phyloP scores from a whole-genome alignment of 257 asterid genomes.

The Rhazya stricta region DNA sequence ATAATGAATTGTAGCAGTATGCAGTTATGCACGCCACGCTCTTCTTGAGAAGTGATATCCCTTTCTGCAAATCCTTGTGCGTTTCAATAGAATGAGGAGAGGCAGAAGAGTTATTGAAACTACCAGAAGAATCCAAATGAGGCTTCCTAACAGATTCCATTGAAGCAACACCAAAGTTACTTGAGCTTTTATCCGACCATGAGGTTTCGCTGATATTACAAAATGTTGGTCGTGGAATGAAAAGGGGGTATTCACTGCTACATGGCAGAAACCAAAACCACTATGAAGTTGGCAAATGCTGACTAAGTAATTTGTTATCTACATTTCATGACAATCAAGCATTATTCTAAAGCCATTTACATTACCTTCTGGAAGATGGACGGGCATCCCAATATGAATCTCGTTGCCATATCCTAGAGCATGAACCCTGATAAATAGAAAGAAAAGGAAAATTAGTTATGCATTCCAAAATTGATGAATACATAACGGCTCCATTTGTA shows the following conservation, averaged over 20 bases:
- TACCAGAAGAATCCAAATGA: constrained; percentile 64
- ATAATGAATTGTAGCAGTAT: constrained; percentile 65
- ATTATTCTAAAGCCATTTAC: constrained; percentile 5
- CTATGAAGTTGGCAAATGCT: neutral
- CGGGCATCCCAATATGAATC: constrained; percentile 96
- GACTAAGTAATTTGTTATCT: neutral
- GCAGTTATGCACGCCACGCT: constrained; percentile 95
- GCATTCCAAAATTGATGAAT: neutral
- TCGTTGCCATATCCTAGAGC: constrained; percentile 98
- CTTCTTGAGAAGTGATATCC: constrained; percentile 95
- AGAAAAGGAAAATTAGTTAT: neutral
- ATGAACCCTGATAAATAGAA: constrained; percentile 68
- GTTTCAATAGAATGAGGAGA: constrained; percentile 78
- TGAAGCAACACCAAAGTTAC: constrained; percentile 82
- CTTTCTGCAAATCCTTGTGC: constrained; percentile 98
- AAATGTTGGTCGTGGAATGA: constrained; percentile 82
- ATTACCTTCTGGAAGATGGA: constrained; percentile 92
- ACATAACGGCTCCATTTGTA: neutral
- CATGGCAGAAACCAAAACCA: constrained; percentile 19
- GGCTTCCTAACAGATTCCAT: constrained; percentile 91
- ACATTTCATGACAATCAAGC: neutral
- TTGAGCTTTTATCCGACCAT: constrained; percentile 94
- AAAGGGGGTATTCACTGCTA: constrained; percentile 86
- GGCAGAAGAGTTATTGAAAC: constrained; percentile 73
- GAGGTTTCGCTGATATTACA: constrained; percentile 87